Conservation (phyloP, 108 stramenopile species). For the Tribonema minus region DNA sequence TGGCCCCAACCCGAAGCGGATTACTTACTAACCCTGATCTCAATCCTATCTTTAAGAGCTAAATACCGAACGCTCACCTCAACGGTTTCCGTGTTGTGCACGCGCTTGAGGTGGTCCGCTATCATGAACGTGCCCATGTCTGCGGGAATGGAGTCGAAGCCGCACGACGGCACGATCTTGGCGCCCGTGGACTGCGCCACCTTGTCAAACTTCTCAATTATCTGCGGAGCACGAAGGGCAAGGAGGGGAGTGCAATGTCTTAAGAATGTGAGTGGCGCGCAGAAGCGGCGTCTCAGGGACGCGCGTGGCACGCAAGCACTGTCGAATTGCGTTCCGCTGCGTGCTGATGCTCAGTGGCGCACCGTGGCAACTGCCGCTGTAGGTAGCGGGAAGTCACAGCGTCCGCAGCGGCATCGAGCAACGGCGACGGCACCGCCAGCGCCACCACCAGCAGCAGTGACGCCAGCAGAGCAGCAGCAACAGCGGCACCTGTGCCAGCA, state of each 20-base stretch:
- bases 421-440: too few relatives aligned
- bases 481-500: constrained; percentile 33
- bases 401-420: too few relatives aligned
- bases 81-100: constrained; percentile 3
- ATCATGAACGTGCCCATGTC: constrained; percentile 40
- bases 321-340: too few relatives aligned
- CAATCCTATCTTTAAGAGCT: too few relatives aligned
- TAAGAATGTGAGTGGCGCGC: not conserved
- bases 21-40: too few relatives aligned
- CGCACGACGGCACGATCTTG: constrained; percentile 39
- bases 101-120: constrained; percentile 32
- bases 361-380: too few relatives aligned
- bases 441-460: not conserved
- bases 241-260: not conserved
- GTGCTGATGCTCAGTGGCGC: too few relatives aligned
- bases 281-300: too few relatives aligned
- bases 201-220: constrained; percentile 24
- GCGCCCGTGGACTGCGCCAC: constrained; percentile 37
- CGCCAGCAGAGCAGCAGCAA: not conserved
- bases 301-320: too few relatives aligned
- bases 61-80: too few relatives aligned
- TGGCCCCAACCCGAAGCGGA: too few relatives aligned
- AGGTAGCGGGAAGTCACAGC: too few relatives aligned
- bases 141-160: constrained; percentile 40
- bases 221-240: not conserved